A percentile compares a stretch with the other conserved stretches of the same genome.
Evolutionary conservation across 345 rosid genomes (phyloP).

Genomic region (Aethionema arabicum): DNA sequence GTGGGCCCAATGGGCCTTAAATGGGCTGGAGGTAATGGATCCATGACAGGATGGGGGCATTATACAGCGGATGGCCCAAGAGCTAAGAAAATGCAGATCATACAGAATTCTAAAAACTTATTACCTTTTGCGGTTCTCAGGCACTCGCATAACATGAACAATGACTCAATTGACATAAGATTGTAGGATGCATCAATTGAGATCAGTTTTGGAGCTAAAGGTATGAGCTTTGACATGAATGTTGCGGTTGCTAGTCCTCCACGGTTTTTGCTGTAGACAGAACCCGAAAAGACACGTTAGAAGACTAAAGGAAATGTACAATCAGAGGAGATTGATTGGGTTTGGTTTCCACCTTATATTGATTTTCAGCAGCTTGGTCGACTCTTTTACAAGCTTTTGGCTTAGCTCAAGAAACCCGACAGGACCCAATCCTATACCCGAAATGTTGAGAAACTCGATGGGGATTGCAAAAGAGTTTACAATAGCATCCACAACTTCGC

Average conservation of each 20-base stretch:
- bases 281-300: conserved; percentile 24
- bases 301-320: neutral
- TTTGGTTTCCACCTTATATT: conserved; percentile 60
- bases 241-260: conserved; percentile 74
- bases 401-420: conserved; percentile 67
- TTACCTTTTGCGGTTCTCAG: conserved; percentile 60
- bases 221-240: conserved; percentile 68
- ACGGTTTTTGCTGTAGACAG: conserved; percentile 72
- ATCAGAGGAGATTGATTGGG: conserved; percentile 19
- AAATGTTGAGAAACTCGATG: conserved; percentile 57
- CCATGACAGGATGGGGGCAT: too few relatives aligned
- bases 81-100: neutral
- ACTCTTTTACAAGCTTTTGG: conserved; percentile 35
- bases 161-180: conserved; percentile 76
- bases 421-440: conserved; percentile 74
- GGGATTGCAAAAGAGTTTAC: conserved; percentile 45
- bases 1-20: too few relatives aligned
- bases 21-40: too few relatives aligned
- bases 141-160: conserved; percentile 55
- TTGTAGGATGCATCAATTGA: conserved; percentile 63
- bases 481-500: conserved; percentile 64
- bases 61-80: neutral
- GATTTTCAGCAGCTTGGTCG: conserved; percentile 52
- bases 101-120: neutral
- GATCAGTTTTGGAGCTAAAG: conserved; percentile 57